Evolutionary conservation across 352 stramenopile genomes (phyloP).

Genomic region (Lagenidium sp.): DNA sequence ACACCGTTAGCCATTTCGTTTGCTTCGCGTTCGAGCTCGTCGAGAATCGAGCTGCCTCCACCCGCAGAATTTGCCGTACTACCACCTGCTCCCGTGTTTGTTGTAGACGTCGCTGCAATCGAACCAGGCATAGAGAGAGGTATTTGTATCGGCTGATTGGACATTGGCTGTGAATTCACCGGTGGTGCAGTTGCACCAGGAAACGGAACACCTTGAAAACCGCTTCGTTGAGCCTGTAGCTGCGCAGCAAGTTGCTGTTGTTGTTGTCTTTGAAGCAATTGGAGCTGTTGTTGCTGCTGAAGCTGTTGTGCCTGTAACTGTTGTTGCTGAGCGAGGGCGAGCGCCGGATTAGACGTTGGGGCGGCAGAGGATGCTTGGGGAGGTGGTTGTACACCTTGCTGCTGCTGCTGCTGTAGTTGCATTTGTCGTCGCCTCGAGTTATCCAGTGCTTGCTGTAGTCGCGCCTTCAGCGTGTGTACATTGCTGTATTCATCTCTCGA

Average conservation of each 20-base stretch:
- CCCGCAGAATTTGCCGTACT: constrained; percentile 9
- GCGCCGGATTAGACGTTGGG: constrained; percentile 8
- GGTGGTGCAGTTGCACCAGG: constrained; percentile 17
- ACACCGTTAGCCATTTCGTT: constrained; percentile 83
- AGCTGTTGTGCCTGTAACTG: constrained; percentile 20
- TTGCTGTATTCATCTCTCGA: constrained; percentile 86
- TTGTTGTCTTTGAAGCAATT: constrained; percentile 46
- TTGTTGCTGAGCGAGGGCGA: constrained; percentile 7
- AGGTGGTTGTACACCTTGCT: constrained; percentile 19
- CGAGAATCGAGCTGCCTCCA: constrained; percentile 67
- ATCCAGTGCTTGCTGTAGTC: constrained; percentile 78
- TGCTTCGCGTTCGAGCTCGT: constrained; percentile 77
- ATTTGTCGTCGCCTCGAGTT: constrained; percentile 74
- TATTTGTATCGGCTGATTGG: constrained; percentile 56
- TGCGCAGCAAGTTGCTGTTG: constrained; percentile 69
- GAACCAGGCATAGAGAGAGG: constrained; percentile 6
- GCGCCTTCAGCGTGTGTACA: constrained; percentile 74
- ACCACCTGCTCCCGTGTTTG: background rate
- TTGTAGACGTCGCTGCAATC: constrained; percentile 6
- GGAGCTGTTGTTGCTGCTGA: constrained; percentile 49
- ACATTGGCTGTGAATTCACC: constrained; percentile 22
- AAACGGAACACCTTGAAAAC: constrained; percentile 59
- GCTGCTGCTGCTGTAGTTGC: constrained; percentile 54
- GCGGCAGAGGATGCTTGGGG: background rate
- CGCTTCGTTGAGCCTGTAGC: constrained; percentile 55